phyloP scores from a whole-genome alignment of 495 filamentous ascomycete genomes.

The Neurospora sp. region DNA sequence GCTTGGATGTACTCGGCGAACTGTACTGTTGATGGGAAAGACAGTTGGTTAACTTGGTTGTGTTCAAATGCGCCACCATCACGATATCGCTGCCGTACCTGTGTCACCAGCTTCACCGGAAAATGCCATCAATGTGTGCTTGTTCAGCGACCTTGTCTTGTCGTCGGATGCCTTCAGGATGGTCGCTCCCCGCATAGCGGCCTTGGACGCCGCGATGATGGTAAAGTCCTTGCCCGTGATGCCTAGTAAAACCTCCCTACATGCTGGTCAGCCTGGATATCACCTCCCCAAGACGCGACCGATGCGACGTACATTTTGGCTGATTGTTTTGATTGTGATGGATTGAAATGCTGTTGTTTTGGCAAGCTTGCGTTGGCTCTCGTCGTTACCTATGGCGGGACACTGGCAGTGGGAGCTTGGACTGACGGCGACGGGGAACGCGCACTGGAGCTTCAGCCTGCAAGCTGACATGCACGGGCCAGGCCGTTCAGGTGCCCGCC shows the following conservation, averaged over 20 bases:
- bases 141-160: conserved; percentile 85
- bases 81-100: conserved; percentile 39
- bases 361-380: not conserved
- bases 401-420: conserved; percentile 1
- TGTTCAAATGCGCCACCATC: conserved; percentile 1
- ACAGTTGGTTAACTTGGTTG: not conserved
- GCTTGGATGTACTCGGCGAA: conserved; percentile 99
- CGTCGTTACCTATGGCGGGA: conserved; percentile 1
- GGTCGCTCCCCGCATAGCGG: conserved; percentile 91
- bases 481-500: not conserved
- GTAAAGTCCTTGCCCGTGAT: conserved; percentile 99
- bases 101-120: conserved; percentile 95
- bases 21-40: conserved; percentile 55
- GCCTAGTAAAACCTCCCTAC: conserved; percentile 93
- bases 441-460: conserved; percentile 22
- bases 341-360: not conserved
- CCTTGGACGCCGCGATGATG: conserved; percentile 94
- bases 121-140: conserved; percentile 93
- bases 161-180: conserved; percentile 94
- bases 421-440: conserved; percentile 8
- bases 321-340: not conserved
- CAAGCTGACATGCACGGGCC: conserved; percentile 17
- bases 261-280: conserved; percentile 1
- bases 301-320: conserved; percentile 24
- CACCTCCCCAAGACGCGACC: not conserved